Evolutionary conservation across 225 moss, liverwort and hornwort species (phyloP).

Genomic region (Physcomitrellopsis africana): DNA sequence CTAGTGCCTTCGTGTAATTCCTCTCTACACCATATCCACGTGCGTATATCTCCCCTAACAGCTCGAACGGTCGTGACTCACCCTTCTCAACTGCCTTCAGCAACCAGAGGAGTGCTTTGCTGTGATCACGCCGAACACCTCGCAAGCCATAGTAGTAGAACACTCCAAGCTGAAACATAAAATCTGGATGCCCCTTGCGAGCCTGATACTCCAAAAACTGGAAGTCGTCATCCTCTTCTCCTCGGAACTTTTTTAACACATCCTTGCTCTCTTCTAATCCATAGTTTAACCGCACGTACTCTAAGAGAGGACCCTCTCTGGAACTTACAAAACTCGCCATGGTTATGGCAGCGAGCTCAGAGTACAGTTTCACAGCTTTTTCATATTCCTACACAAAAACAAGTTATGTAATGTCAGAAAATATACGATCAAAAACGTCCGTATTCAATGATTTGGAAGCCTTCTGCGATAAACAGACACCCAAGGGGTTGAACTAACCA

Average conservation of each 20-base stretch:
- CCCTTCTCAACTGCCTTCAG: slow-evolving; percentile 94
- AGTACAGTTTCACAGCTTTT: slow-evolving; percentile 87
- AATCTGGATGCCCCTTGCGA: slow-evolving; percentile 74
- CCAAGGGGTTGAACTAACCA: not conserved
- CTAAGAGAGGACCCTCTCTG: slow-evolving; percentile 78
- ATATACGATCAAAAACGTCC: not conserved
- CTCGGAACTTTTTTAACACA: slow-evolving; percentile 73
- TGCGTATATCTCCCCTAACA: slow-evolving; percentile 96
- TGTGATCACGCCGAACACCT: slow-evolving; percentile 89
- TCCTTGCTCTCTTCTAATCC: slow-evolving; percentile 94
- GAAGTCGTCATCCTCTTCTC: slow-evolving; percentile 96
- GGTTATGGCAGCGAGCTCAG: slow-evolving; percentile 85
- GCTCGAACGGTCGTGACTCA: slow-evolving; percentile 68
- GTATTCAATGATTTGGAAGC: not conserved
- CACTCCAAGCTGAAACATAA: slow-evolving; percentile 85
- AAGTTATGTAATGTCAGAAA: not conserved
- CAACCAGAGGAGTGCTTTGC: slow-evolving; percentile 87
- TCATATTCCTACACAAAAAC: slow-evolving; percentile 59
- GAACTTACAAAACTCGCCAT: slow-evolving; percentile 92
- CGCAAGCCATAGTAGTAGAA: slow-evolving; percentile 88
- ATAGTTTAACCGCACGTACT: slow-evolving; percentile 81
- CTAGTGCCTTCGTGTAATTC: slow-evolving; percentile 82
- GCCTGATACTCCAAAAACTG: slow-evolving; percentile 93
- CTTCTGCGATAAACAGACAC: not conserved
- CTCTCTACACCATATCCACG: slow-evolving; percentile 89